phyloP scores from a whole-genome alignment of 2,329 filamentous ascomycete genomes.

The Scortechinia acanthostroma region DNA sequence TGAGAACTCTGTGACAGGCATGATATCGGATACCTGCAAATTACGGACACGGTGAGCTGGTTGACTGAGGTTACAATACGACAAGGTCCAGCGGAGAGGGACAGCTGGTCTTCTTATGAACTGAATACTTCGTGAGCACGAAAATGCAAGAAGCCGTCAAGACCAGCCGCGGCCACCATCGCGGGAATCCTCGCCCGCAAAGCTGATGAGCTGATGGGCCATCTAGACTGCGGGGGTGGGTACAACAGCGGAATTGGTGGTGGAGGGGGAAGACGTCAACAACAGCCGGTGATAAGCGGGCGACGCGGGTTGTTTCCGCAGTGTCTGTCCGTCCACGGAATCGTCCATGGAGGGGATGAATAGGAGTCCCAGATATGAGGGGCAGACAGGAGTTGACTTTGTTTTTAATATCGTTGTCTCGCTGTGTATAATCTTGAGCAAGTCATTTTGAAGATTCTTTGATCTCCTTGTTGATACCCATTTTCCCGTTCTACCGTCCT shows the following conservation, averaged over 20 bases:
- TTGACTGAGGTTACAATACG: too few relatives aligned
- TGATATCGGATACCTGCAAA: too few relatives aligned
- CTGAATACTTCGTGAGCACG: not conserved
- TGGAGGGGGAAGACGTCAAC: not conserved
- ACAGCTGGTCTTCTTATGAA: not conserved
- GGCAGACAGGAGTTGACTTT: too few relatives aligned
- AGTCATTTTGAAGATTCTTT: too few relatives aligned
- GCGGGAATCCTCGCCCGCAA: not conserved
- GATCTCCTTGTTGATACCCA: not conserved
- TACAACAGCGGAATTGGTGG: too few relatives aligned
- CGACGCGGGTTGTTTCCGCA: not conserved
- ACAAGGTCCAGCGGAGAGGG: too few relatives aligned
- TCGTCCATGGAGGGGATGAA: not conserved
- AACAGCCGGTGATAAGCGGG: not conserved
- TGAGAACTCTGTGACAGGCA: conserved; percentile 59
- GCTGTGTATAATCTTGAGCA: not conserved
- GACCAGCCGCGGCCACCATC: too few relatives aligned
- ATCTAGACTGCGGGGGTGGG: too few relatives aligned
- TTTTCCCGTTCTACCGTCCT: not conserved
- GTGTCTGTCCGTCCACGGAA: not conserved
- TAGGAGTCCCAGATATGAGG: not conserved
- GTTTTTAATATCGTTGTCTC: not conserved
- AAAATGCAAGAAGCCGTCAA: too few relatives aligned
- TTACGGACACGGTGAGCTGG: too few relatives aligned
- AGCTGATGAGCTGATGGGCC: too few relatives aligned